Conservation (phyloP, 495 filamentous ascomycete genomes). For the Alectoria sarmentosa region DNA sequence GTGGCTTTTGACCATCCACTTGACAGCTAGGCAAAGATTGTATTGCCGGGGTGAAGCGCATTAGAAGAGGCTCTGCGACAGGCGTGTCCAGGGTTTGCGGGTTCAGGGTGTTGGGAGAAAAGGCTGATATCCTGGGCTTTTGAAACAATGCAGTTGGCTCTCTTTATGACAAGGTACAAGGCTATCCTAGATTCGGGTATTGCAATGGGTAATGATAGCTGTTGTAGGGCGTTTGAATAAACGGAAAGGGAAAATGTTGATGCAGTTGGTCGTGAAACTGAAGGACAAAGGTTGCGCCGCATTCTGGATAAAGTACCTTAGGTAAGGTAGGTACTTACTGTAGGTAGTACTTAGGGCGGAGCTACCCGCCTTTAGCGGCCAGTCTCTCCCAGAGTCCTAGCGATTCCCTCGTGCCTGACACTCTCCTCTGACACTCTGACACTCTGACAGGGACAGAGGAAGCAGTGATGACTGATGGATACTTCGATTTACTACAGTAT, state of each 20-base stretch:
- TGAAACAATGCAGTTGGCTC: background rate
- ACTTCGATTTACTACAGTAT: no score
- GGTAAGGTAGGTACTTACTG: no score
- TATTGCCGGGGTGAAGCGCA: background rate
- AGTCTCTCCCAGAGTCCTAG: no score
- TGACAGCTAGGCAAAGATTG: background rate
- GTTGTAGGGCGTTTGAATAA: background rate
- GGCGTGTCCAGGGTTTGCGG: background rate
- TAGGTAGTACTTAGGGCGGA: no score
- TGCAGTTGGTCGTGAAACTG: no score
- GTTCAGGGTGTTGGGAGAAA: background rate
- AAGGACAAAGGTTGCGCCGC: background rate
- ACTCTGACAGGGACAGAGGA: no score
- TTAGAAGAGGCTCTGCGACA: background rate
- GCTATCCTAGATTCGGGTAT: background rate
- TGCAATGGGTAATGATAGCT: background rate
- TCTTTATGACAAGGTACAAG: background rate
- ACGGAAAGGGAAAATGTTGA: background rate
- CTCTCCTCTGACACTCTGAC: no score
- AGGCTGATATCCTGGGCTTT: background rate
- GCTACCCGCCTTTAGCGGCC: constrained; percentile 2
- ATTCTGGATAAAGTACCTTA: background rate
- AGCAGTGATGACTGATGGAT: no score
- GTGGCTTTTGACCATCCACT: background rate
- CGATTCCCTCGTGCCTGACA: no score